Conservation (phyloP, 2,329 filamentous ascomycete species). For the Diaporthe citri region DNA sequence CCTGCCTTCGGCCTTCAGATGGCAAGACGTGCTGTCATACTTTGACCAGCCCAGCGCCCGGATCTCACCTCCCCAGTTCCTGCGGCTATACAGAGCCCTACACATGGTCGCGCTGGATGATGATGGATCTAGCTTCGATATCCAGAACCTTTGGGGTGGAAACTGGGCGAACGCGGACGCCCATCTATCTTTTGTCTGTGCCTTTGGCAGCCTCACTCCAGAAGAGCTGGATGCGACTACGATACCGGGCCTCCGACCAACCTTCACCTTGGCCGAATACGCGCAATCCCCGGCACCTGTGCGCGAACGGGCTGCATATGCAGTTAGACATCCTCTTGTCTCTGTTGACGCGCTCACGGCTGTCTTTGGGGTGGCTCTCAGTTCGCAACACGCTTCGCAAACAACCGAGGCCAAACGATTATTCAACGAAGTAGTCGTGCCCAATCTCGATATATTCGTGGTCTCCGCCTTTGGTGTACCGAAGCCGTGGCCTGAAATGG, state of each 20-base stretch:
- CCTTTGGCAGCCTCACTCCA: constrained; percentile 81
- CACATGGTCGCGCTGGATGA: constrained; percentile 76
- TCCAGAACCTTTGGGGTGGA: constrained; percentile 92
- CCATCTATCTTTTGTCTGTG: constrained; percentile 92
- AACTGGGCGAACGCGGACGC: constrained; percentile 88
- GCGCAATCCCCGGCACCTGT: constrained; percentile 62
- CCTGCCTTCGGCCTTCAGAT: constrained; percentile 73
- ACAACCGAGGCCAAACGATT: constrained; percentile 73
- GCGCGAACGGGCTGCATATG: constrained; percentile 67
- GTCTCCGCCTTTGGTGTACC: constrained; percentile 83
- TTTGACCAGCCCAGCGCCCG: constrained; percentile 86
- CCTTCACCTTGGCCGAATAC: constrained; percentile 76
- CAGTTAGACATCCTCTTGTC: constrained; percentile 86
- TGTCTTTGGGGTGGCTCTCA: constrained; percentile 74
- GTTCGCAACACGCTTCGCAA: constrained; percentile 71
- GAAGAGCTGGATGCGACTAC: constrained; percentile 85
- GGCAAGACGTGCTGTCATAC: constrained; percentile 79
- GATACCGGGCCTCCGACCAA: constrained; percentile 83
- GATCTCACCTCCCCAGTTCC: constrained; percentile 83
- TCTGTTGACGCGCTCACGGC: constrained; percentile 86
- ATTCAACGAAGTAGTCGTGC: constrained; percentile 76
- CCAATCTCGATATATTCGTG: constrained; percentile 83
- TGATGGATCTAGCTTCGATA: constrained; percentile 74
- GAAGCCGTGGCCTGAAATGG: constrained; percentile 81
- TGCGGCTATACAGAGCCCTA: constrained; percentile 83